Conservation (phyloP, 495 filamentous ascomycete species). For the Letharia columbiana region DNA sequence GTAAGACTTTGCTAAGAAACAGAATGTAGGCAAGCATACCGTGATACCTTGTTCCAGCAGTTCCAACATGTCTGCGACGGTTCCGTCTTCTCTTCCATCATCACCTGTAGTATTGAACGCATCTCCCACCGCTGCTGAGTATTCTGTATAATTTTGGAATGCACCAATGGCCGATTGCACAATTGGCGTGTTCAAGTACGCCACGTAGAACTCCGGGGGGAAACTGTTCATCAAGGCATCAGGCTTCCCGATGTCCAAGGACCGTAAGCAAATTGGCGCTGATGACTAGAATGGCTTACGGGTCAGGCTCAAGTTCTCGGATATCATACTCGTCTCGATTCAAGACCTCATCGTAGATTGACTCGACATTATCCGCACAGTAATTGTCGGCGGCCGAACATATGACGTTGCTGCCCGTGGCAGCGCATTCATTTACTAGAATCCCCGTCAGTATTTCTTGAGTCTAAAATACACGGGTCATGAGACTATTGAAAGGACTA, state of each 20-base stretch:
- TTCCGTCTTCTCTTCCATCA: constrained; percentile 37
- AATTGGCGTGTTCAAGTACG: constrained; percentile 54
- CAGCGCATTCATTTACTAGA: constrained; percentile 39
- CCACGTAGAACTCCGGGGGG: constrained; percentile 52
- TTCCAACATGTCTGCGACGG: constrained; percentile 44
- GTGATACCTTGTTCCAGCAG: constrained; percentile 51
- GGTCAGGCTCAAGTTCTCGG: constrained; percentile 40
- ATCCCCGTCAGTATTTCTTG: background rate
- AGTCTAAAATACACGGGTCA: background rate
- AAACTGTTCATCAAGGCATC: constrained; percentile 30
- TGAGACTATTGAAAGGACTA: background rate
- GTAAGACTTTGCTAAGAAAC: background rate
- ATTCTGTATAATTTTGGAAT: constrained; percentile 57
- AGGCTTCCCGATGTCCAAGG: too few species aligned
- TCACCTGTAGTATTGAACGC: constrained; percentile 46
- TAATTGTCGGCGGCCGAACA: constrained; percentile 34
- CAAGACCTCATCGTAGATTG: constrained; percentile 30
- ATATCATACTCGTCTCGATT: constrained; percentile 60
- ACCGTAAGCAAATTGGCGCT: background rate
- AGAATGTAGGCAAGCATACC: constrained; percentile 19
- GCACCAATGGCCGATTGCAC: constrained; percentile 59
- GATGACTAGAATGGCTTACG: constrained; percentile 21
- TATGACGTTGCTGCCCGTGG: constrained; percentile 33
- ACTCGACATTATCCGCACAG: constrained; percentile 37
- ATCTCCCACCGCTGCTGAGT: constrained; percentile 38